Evolutionary conservation across 345 rosid genomes (phyloP).

Genomic region (Salix exigua): DNA sequence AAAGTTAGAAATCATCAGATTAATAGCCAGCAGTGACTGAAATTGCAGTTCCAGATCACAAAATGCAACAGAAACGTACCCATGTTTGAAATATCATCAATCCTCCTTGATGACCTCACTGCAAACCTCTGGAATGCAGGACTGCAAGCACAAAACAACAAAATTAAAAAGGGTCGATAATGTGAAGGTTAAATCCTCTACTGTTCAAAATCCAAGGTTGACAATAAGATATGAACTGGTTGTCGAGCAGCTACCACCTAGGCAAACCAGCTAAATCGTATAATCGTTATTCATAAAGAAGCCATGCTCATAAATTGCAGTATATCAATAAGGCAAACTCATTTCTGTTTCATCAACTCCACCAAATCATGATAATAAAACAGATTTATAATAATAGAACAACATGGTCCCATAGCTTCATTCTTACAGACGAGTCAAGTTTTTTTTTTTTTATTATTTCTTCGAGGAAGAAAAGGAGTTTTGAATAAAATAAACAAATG

Average conservation of each 20-base stretch:
- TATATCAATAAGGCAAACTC: not conserved
- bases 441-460: not conserved
- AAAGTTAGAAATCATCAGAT: no score
- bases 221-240: not conserved
- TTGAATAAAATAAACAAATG: not conserved
- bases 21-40: not conserved
- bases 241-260: not conserved
- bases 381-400: not conserved
- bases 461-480: not conserved
- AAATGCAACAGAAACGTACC: conserved; percentile 29
- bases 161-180: not conserved
- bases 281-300: not conserved
- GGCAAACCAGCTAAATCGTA: not conserved
- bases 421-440: not conserved
- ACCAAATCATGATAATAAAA: not conserved
- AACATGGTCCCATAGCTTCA: no score
- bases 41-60: not conserved
- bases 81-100: conserved; percentile 56
- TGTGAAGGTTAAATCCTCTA: not conserved
- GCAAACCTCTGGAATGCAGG: conserved; percentile 88
- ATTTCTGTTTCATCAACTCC: not conserved
- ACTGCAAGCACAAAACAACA: conserved; percentile 28
- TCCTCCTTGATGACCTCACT: conserved; percentile 67
- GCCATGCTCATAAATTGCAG: not conserved
- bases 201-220: not conserved